phyloP scores from a whole-genome alignment of 345 rosid species.

The Euphorbia pulcherrima region DNA sequence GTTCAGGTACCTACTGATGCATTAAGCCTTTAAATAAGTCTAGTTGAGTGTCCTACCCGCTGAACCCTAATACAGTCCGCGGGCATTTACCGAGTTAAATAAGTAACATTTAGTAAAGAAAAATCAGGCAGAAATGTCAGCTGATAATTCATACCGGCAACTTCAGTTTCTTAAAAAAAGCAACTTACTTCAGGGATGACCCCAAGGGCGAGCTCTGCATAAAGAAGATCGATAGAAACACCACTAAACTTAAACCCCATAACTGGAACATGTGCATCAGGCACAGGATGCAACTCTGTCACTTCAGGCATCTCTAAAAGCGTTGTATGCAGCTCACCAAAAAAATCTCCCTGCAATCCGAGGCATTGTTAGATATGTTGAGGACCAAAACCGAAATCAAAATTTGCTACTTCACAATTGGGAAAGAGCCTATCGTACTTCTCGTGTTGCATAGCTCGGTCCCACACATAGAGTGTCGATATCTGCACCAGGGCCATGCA shows the following conservation, averaged over 20 bases:
- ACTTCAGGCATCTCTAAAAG: conserved; percentile 94
- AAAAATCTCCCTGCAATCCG: conserved; percentile 74
- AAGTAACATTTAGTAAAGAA: neutral
- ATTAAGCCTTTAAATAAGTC: neutral
- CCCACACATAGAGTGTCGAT: conserved; percentile 95
- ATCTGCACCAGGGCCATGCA: conserved; percentile 99
- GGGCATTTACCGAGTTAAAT: neutral
- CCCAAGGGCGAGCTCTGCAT: conserved; percentile 87
- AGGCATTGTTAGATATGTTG: conserved; percentile 22
- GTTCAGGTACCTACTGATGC: too few species aligned
- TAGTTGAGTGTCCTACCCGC: neutral
- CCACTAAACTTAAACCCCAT: conserved; percentile 83
- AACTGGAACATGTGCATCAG: conserved; percentile 97
- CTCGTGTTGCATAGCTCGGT: conserved; percentile 90
- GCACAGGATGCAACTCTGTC: conserved; percentile 91
- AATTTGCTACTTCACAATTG: conserved; percentile 16
- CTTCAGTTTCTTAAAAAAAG: conserved; percentile 7
- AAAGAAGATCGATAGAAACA: conserved; percentile 91
- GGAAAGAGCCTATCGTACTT: conserved; percentile 53
- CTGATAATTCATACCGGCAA: neutral
- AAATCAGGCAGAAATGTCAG: neutral
- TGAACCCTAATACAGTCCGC: neutral
- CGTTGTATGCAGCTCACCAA: conserved; percentile 79
- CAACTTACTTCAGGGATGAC: conserved; percentile 87
- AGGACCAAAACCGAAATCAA: neutral